Evolutionary conservation across 352 stramenopile species (phyloP), one percentile per base, ranked within the genome.

Genomic region (Phytophthora litchii): DNA sequence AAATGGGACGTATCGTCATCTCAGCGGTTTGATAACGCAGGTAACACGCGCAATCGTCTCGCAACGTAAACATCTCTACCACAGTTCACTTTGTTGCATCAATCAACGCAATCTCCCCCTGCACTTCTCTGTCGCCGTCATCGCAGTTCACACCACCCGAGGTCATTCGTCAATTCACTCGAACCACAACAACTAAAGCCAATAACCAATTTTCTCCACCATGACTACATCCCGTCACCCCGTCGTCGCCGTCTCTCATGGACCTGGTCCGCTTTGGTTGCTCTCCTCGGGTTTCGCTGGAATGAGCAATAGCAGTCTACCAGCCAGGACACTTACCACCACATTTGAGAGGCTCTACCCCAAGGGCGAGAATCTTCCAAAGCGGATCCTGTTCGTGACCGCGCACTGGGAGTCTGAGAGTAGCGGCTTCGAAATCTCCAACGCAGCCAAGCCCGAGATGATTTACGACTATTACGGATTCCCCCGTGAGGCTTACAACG

Each of bases 401-500:
- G 91, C 86, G 20, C 91, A 97, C 59, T 97, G 81, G 79, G 85
- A 96, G 64, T 70, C 57, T 5, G 49, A 68, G 13, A 49, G 43
- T 19, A 46, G 35, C n/a, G 40, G 52, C 11, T 72, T 76, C 7
- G 67, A 76, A 36, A 86, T 84, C 64, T 79, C 74, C 34, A 80
- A 80, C 25, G 44, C 71, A 8, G 73, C 79, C 17, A 45, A 60
- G 0, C 80, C 80, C 13, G 44, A 65, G 3, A 74, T 97, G 45
- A 61, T 95, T 32, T 98, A 81, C 70, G 92, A 98, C 72, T 98
- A 97, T 72, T 87, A 81, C 50, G 84, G 84, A 14, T 98, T 98
- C 63, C 88, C 89, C 3, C 31, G 34, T 1, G 70, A 96, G 54
- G 74, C 83, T 11, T 98, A 98, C 70, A 49, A 95, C 19, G 72